Conservation (phyloP, 768 basidiomycete genomes). For the Botryobasidium botryosum region DNA sequence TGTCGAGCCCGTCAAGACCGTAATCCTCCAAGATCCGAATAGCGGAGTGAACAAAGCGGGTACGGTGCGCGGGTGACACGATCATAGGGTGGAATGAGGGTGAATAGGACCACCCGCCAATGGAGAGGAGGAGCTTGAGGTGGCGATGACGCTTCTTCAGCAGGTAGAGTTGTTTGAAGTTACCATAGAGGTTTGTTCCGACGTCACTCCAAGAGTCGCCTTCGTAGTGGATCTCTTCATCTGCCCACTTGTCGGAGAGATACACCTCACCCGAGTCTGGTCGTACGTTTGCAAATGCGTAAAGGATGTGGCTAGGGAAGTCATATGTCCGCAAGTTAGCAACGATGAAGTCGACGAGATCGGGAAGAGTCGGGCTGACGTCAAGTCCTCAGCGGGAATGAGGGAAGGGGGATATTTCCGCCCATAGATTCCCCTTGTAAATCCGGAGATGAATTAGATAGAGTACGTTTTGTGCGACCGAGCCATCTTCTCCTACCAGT, state of each 20-base stretch:
- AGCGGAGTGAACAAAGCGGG: slow-evolving; percentile 65
- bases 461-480: too few relatives aligned
- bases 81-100: slow-evolving; percentile 75
- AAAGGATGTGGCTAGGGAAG: slow-evolving; percentile 66
- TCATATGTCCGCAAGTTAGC: neutral
- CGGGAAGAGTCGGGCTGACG: slow-evolving; percentile 28
- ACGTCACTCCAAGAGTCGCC: slow-evolving; percentile 89
- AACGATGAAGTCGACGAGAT: neutral
- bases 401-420: slow-evolving; percentile 76
- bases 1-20: slow-evolving; percentile 79
- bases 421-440: slow-evolving; percentile 96
- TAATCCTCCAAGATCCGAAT: slow-evolving; percentile 73
- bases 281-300: slow-evolving; percentile 83
- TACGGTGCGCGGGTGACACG: slow-evolving; percentile 38
- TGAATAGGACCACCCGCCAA: slow-evolving; percentile 93
- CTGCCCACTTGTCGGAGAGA: slow-evolving; percentile 85
- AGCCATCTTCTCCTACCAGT: too few relatives aligned
- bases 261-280: slow-evolving; percentile 72
- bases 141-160: slow-evolving; percentile 63
- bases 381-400: slow-evolving; percentile 73
- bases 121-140: slow-evolving; percentile 43
- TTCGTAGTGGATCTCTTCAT: slow-evolving; percentile 92
- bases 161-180: slow-evolving; percentile 83
- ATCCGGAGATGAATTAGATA: too few relatives aligned
- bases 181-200: slow-evolving; percentile 86